Base-by-base conservation (phyloP, 2,329 filamentous ascomycete genomes). In the Aotearoamyces nothofagi region DNA sequence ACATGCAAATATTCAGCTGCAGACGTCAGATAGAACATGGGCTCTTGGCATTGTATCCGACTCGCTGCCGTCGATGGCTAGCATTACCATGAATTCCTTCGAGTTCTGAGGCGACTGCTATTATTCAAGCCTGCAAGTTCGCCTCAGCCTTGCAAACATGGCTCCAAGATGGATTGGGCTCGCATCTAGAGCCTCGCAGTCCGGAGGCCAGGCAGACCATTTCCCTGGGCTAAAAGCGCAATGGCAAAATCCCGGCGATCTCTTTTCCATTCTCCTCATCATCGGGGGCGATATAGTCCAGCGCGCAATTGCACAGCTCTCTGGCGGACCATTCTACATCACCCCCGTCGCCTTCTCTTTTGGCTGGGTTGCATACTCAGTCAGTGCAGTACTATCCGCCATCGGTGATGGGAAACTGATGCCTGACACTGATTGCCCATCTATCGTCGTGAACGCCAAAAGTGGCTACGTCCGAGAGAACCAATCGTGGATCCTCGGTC, bases 401-500 rank as follows among this genome's bases (percentile, higher is more conserved):
- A 34, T 48, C 8, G 45, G 46, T 16, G 41, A 48, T 14, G 43
- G 43, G 25, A 45, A 32, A 20, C 33, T 49, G n/a, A 43, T 52
- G 38, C 56, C 54, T 5, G 29, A 38, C 17, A 35, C 56, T 29
- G 51, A 59, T 37, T 43, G 32, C 26, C n/a, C 35, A 1, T 40
- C 39, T 27, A 37, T 39, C 5, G 47, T 60, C 11, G 50, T 58
- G 27, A 56, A 57, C 33, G 40, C 38, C 5, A 37, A 44, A 12
- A 53, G 38, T 10, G 52, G 56, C 1, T 53, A 55, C 33, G 39
- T 41, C 4, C 45, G 54, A 2, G 42, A 49, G 3, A 61, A 61
- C 30, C 42, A 43, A 9, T 50, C 41, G 12, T 63, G 57, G 57
- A 41, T 61, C 4, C 38, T 63, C 7, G 57, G 56, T 0, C 44